phyloP scores from a whole-genome alignment of 768 basidiomycete species.

The Chalciporus pseudorubinellus region DNA sequence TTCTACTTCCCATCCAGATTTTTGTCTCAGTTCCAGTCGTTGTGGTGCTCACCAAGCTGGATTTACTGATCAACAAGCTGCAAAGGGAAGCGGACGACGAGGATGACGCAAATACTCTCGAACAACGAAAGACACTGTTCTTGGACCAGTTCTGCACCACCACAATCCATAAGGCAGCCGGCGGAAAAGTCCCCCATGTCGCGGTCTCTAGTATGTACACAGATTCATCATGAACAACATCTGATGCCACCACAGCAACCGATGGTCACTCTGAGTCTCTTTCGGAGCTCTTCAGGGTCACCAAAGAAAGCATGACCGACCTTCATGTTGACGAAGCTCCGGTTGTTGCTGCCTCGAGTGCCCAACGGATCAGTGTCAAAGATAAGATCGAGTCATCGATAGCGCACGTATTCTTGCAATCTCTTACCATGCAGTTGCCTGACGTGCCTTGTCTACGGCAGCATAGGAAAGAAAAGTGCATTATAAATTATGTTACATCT shows the following conservation, averaged over 20 bases:
- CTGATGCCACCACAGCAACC: slow-evolving; percentile 1
- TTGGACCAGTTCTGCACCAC: background rate
- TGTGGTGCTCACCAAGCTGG: slow-evolving; percentile 16
- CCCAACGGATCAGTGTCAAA: slow-evolving; percentile 16
- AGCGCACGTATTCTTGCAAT: background rate
- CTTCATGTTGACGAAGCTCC: slow-evolving; percentile 11
- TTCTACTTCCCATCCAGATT: background rate
- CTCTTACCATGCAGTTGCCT: background rate
- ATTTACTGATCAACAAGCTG: slow-evolving; percentile 6
- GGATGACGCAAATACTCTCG: background rate
- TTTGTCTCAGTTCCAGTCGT: slow-evolving; percentile 10
- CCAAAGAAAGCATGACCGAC: slow-evolving; percentile 1
- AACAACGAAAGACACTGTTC: background rate
- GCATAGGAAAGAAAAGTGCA: slow-evolving; percentile 15
- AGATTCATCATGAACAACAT: background rate
- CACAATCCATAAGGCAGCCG: slow-evolving; percentile 2
- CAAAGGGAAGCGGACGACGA: background rate
- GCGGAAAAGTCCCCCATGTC: background rate
- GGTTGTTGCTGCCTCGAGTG: slow-evolving; percentile 8
- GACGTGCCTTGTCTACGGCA: background rate
- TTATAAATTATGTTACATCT: background rate
- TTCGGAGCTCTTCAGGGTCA: slow-evolving; percentile 1
- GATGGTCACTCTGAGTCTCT: slow-evolving; percentile 7
- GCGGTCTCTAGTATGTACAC: slow-evolving; percentile 9
- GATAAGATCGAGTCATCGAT: slow-evolving; percentile 14